Conservation (phyloP, 2,329 filamentous ascomycete genomes). For the Xylariaceae sp. region DNA sequence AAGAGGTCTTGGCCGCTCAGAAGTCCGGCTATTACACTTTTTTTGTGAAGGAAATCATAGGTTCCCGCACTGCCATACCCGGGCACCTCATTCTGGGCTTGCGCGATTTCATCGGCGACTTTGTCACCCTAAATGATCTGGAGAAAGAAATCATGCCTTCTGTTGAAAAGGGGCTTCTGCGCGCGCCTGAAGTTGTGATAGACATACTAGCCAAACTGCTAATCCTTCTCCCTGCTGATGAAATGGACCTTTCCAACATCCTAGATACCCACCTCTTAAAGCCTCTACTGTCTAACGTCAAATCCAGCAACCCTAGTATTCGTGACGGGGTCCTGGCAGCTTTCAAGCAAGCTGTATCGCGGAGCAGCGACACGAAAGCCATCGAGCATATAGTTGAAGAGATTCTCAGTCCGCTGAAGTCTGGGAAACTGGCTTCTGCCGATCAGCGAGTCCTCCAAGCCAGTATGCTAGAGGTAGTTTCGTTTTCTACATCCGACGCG, state of each 20-base stretch:
- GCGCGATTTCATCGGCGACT: conserved; percentile 76
- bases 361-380: conserved; percentile 45
- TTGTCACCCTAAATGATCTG: conserved; percentile 69
- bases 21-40: conserved; percentile 76
- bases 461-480: conserved; percentile 68
- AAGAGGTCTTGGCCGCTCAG: conserved; percentile 56
- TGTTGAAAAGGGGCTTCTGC: conserved; percentile 81
- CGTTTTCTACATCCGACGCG: conserved; percentile 58
- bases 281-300: conserved; percentile 82
- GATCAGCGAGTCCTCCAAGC: conserved; percentile 82
- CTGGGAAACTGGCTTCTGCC: conserved; percentile 75
- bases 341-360: conserved; percentile 62
- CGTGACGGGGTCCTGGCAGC: conserved; percentile 70
- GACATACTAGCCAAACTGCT: conserved; percentile 73
- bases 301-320: conserved; percentile 78
- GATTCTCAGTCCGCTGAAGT: conserved; percentile 72
- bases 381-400: conserved; percentile 72
- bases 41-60: conserved; percentile 79
- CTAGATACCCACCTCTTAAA: conserved; percentile 73
- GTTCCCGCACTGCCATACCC: conserved; percentile 68
- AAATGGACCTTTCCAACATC: conserved; percentile 72
- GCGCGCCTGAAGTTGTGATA: conserved; percentile 85
- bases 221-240: conserved; percentile 58
- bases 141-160: conserved; percentile 71
- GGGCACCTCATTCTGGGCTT: conserved; percentile 68